Conservation (phyloP, 495 filamentous ascomycete genomes). For the Xylaria acuta region DNA sequence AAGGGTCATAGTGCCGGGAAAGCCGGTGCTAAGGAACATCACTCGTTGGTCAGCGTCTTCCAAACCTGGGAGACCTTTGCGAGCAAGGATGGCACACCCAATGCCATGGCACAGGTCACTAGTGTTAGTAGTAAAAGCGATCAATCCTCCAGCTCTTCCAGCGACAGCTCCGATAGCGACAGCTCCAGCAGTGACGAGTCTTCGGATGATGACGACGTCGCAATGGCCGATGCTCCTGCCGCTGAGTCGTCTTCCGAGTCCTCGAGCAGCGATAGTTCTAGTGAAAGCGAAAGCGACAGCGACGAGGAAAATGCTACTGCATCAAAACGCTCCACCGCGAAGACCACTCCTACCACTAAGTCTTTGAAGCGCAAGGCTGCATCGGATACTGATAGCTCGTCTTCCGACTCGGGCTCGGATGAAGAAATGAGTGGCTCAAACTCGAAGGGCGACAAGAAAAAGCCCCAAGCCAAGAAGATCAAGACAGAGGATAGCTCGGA, state of each 20-base stretch:
- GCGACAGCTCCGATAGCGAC: constrained; percentile 47
- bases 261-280: constrained; percentile 53
- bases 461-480: constrained; percentile 38
- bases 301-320: constrained; percentile 56
- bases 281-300: constrained; percentile 55
- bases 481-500: constrained; percentile 36
- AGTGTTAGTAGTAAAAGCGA: constrained; percentile 50
- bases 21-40: constrained; percentile 39
- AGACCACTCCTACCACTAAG: constrained; percentile 28
- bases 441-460: constrained; percentile 30
- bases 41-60: constrained; percentile 52
- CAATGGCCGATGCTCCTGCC: constrained; percentile 62
- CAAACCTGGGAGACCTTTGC: constrained; percentile 53
- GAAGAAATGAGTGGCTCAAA: constrained; percentile 39
- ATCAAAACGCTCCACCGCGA: constrained; percentile 1
- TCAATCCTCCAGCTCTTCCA: constrained; percentile 43
- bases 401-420: constrained; percentile 47
- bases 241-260: constrained; percentile 47
- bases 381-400: constrained; percentile 53
- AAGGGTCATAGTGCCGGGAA: constrained; percentile 37
- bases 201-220: constrained; percentile 57
- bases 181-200: constrained; percentile 27
- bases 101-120: constrained; percentile 43
- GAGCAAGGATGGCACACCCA: constrained; percentile 38
- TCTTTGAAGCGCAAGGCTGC: constrained; percentile 70